Evolutionary conservation across 2,329 filamentous ascomycete genomes (phyloP), one percentile per base, ranked within the genome.

Genomic region (Pseudonectria buxi): DNA sequence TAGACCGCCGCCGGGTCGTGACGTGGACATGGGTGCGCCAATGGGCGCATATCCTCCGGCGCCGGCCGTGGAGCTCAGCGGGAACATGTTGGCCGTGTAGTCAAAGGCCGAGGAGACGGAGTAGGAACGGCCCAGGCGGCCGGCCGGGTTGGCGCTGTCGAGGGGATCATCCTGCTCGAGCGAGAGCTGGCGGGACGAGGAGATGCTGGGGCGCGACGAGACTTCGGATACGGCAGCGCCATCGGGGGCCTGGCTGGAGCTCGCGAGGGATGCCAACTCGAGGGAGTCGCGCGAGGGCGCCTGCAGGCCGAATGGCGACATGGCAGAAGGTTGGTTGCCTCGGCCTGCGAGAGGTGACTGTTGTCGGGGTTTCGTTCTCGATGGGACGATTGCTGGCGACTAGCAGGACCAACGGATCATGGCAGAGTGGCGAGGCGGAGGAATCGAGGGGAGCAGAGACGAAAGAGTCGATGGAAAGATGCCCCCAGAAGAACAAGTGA

Each of bases 51-150:
- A 98, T 26, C 83, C 78, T 36, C 76, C 63, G 30, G 71, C 72
- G 6, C 72, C 78, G 4, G 83, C 69, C 1, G 86, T 90, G 30
- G 89, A 88, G 33, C 87, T 92, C 32, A 98, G 70, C 1, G 92
- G 92, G 54, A 95, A 96, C 29, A 98, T 72, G 51, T 88, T 94
- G 38, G 83, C 79, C n/a, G 86, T 82, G 59, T 95, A 95, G 64
- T 96, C 90, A 62, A 98, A 98, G 35, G 85, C 87, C 6, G 90
- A 96, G 10, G 85, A 87, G 30, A 94, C 78, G 10, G 89, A 95
- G 63, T 90, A 95, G 13, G 86, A 84, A 44, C 90, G 83, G 22
- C 63, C 55, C 31, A 63, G 54, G 62, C 53, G 37, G 14, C 46
- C 46, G 22, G 67, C 76, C 34, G 66, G 68, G 56, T 79, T 76